phyloP scores from a whole-genome alignment of 108 stramenopile genomes.

The Cylindrotheca fusiformis region DNA sequence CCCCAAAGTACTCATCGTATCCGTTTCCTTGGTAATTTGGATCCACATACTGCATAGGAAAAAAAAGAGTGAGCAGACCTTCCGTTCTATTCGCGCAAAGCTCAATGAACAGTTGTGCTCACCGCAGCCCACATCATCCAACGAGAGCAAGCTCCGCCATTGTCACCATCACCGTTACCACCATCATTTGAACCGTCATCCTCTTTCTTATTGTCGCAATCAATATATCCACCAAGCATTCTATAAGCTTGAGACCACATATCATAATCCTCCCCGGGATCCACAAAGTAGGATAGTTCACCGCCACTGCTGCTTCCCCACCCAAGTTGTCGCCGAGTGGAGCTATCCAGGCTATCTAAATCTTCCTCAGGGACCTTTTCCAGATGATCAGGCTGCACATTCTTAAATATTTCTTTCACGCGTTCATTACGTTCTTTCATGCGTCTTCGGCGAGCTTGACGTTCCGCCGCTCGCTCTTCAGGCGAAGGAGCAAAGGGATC shows the following conservation, averaged over 20 bases:
- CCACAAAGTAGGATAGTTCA: constrained; percentile 22
- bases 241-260: constrained; percentile 85
- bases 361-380: constrained; percentile 32
- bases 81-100: not conserved
- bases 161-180: constrained; percentile 25
- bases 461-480: constrained; percentile 34
- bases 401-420: constrained; percentile 19
- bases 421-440: constrained; percentile 17
- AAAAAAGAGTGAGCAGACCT: not conserved
- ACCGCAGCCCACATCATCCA: constrained; percentile 90
- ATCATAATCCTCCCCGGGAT: constrained; percentile 63
- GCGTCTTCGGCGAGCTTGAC: constrained; percentile 27
- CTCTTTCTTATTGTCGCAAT: constrained; percentile 59
- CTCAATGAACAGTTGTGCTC: constrained; percentile 28
- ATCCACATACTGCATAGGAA: constrained; percentile 66
- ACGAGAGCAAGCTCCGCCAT: constrained; percentile 45
- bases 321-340: constrained; percentile 19
- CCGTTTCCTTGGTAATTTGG: constrained; percentile 79
- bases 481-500: constrained; percentile 28
- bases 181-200: constrained; percentile 19
- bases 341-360: constrained; percentile 13
- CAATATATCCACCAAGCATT: constrained; percentile 80
- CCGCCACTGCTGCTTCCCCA: constrained; percentile 17
- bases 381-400: constrained; percentile 20
- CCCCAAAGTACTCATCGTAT: constrained; percentile 68